These are phyloP conservation scores for Macadamia tetraphylla DNA, from an alignment of 164 flowering plant genomes.

Conservation along the genomic window DNA sequence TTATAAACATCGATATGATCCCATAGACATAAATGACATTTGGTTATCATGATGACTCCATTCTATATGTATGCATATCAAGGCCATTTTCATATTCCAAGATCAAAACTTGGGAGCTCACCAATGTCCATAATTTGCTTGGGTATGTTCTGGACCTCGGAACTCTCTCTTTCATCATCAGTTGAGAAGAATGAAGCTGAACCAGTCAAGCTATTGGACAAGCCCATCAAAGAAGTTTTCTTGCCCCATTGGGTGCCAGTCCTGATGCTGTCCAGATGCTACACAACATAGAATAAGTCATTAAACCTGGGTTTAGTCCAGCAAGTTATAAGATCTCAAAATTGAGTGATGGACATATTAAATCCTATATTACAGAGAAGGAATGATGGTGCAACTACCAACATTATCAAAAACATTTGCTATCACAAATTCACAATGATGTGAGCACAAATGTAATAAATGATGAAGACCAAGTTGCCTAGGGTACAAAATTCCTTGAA, in stretches of 20 bases:
- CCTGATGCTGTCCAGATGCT: slow-evolving; percentile 12
- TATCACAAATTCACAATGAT: background rate
- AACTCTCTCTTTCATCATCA: slow-evolving; percentile 6
- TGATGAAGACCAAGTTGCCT: background rate
- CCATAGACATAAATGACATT: too few species aligned
- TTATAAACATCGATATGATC: too few species aligned
- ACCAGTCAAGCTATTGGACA: slow-evolving; percentile 2
- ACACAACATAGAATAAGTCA: slow-evolving; percentile 5
- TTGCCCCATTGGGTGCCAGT: slow-evolving; percentile 4
- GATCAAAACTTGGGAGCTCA: slow-evolving; percentile 59
- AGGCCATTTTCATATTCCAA: slow-evolving; percentile 36
- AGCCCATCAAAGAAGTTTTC: slow-evolving; percentile 9
- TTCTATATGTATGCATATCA: background rate
- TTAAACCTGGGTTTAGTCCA: background rate
- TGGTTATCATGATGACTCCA: too few species aligned
- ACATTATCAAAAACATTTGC: background rate
- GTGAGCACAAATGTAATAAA: background rate
- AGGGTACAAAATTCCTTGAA: background rate
- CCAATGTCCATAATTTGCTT: slow-evolving; percentile 9
- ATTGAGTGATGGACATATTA: background rate
- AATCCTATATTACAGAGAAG: background rate
- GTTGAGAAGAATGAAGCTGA: slow-evolving; percentile 6
- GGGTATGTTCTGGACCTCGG: slow-evolving; percentile 7
- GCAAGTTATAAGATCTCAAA: background rate
- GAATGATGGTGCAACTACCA: background rate